A percentile compares a stretch with the other conserved stretches of the same genome.
Conservation (phyloP, 352 stramenopile genomes). For the Phytopythium kandeliae region DNA sequence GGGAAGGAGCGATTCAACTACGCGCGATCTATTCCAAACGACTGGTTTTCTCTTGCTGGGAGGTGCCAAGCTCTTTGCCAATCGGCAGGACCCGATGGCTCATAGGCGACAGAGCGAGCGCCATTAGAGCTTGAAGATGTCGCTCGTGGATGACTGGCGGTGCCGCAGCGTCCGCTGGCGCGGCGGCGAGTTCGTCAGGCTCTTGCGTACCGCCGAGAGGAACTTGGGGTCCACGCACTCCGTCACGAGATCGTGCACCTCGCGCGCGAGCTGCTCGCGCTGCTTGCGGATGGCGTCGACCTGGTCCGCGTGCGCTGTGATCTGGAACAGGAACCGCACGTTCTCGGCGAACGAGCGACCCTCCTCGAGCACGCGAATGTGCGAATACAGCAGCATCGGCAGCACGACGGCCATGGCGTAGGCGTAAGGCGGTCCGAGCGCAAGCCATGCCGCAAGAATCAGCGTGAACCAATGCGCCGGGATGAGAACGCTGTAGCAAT, state of each 20-base stretch:
- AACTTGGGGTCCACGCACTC: conserved; percentile 49
- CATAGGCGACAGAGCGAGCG: background rate
- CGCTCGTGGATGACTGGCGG: conserved; percentile 36
- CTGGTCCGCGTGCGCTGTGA: conserved; percentile 54
- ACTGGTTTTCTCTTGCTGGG: too few species aligned
- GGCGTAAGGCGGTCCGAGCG: conserved; percentile 50
- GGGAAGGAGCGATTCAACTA: too few species aligned
- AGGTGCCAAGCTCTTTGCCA: too few species aligned
- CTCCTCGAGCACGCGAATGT: conserved; percentile 75
- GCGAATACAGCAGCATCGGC: conserved; percentile 65
- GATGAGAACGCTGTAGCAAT: conserved; percentile 40
- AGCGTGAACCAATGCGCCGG: conserved; percentile 63
- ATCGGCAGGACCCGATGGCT: too few species aligned
- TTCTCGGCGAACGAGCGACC: conserved; percentile 74
- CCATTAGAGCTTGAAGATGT: conserved; percentile 17
- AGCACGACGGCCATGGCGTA: conserved; percentile 50
- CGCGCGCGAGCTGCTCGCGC: conserved; percentile 37
- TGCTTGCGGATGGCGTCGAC: conserved; percentile 48
- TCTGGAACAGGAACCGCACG: conserved; percentile 70
- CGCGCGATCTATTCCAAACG: too few species aligned
- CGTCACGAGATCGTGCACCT: conserved; percentile 53
- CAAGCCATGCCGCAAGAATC: conserved; percentile 47
- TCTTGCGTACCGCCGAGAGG: conserved; percentile 50
- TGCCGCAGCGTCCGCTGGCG: conserved; percentile 25
- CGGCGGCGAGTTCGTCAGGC: conserved; percentile 31